These are phyloP conservation scores for Hypholoma sublateritium DNA, from an alignment of 768 basidiomycete genomes.

Conservation along the genomic window DNA sequence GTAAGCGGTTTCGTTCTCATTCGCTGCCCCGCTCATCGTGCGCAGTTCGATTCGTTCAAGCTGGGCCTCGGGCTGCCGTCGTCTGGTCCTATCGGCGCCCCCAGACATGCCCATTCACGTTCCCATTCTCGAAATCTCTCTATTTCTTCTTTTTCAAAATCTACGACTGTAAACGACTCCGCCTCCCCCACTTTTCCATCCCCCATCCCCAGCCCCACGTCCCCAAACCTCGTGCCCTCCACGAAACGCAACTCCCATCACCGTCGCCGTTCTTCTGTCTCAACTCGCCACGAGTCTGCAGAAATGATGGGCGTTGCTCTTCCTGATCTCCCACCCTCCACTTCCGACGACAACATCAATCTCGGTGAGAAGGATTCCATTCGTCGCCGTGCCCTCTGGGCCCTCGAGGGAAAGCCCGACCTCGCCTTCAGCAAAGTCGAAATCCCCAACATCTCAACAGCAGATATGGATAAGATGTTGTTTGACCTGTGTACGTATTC, in stretches of 20 bases:
- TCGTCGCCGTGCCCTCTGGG: slow-evolving; percentile 79
- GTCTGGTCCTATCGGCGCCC: slow-evolving; percentile 31
- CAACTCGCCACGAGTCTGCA: slow-evolving; percentile 86
- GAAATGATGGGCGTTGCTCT: slow-evolving; percentile 86
- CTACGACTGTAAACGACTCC: slow-evolving; percentile 35
- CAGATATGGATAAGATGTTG: slow-evolving; percentile 52
- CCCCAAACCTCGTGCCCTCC: slow-evolving; percentile 28
- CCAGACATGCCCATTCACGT: slow-evolving; percentile 54
- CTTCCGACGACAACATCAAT: slow-evolving; percentile 66
- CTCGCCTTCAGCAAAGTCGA: slow-evolving; percentile 73
- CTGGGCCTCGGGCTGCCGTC: slow-evolving; percentile 53
- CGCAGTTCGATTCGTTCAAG: slow-evolving; percentile 73
- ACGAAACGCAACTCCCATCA: slow-evolving; percentile 80
- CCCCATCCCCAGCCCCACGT: slow-evolving; percentile 7
- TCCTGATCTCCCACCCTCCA: slow-evolving; percentile 60
- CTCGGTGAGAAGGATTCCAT: slow-evolving; percentile 76
- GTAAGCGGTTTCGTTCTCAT: slow-evolving; percentile 23
- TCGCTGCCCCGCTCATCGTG: neutral
- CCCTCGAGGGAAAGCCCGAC: slow-evolving; percentile 83
- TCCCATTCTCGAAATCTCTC: slow-evolving; percentile 74
- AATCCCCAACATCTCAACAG: slow-evolving; percentile 74
- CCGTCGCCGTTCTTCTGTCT: slow-evolving; percentile 82
- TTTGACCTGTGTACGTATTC: slow-evolving; percentile 67
- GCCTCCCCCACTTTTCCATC: slow-evolving; percentile 11
- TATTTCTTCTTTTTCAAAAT: slow-evolving; percentile 44